Percentiles rank a stretch among this genome's conserved stretches.
Conservation (phyloP, 495 filamentous ascomycete genomes). For the Daldinia vernicosa region DNA sequence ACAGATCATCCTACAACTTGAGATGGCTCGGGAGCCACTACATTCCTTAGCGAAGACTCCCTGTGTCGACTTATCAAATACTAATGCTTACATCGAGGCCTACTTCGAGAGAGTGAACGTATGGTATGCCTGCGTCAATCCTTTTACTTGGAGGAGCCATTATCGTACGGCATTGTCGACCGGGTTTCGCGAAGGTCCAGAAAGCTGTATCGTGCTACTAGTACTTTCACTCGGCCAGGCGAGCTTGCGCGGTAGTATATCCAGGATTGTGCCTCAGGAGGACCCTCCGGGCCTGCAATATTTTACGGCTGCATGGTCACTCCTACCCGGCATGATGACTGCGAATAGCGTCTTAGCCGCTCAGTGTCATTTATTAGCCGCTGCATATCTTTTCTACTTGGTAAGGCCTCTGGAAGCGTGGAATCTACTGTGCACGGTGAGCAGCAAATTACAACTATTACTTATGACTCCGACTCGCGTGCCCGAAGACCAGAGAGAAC, state of each 20-base stretch:
- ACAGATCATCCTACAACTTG: slow-evolving; percentile 80
- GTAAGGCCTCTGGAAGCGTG: slow-evolving; percentile 84
- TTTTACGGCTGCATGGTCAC: slow-evolving; percentile 79
- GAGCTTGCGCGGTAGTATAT: slow-evolving; percentile 75
- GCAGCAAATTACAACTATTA: slow-evolving; percentile 81
- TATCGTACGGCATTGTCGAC: slow-evolving; percentile 75
- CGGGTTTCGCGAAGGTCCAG: slow-evolving; percentile 77
- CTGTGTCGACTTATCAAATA: slow-evolving; percentile 76
- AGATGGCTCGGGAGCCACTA: slow-evolving; percentile 79
- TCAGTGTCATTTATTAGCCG: slow-evolving; percentile 80
- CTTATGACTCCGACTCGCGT: slow-evolving; percentile 75
- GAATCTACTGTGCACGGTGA: slow-evolving; percentile 79
- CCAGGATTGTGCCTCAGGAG: slow-evolving; percentile 70
- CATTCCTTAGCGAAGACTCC: slow-evolving; percentile 67
- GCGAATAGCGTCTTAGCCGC: slow-evolving; percentile 77
- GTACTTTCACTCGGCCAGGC: slow-evolving; percentile 81
- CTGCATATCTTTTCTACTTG: slow-evolving; percentile 83
- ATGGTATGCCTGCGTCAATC: slow-evolving; percentile 88
- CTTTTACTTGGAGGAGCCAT: slow-evolving; percentile 80
- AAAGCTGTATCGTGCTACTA: slow-evolving; percentile 83
- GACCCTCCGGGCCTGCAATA: slow-evolving; percentile 82
- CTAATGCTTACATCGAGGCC: slow-evolving; percentile 74
- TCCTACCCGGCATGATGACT: slow-evolving; percentile 81
- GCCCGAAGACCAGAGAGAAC: slow-evolving; percentile 71
- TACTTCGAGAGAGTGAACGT: slow-evolving; percentile 83